Conservation (phyloP, 2,329 filamentous ascomycete genomes). For the Rhinocladiella mackenziei region DNA sequence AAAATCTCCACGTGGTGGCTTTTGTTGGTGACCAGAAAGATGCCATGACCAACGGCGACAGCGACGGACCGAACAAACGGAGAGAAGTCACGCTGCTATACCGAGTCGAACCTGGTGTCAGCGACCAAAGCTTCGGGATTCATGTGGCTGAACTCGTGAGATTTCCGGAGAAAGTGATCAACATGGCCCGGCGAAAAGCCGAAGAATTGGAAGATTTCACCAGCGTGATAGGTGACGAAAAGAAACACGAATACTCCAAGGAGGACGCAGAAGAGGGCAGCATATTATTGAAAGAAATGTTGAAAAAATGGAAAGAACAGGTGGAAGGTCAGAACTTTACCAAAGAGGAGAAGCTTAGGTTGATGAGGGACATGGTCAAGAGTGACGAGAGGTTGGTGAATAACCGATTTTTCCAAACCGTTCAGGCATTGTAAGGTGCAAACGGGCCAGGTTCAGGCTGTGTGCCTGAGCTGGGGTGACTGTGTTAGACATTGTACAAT, state of each 20-base stretch:
- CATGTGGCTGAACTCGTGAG: conserved; percentile 95
- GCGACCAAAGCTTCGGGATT: conserved; percentile 96
- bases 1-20: conserved; percentile 92
- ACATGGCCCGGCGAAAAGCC: conserved; percentile 98
- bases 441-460: background rate
- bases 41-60: conserved; percentile 30
- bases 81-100: conserved; percentile 90
- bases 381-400: conserved; percentile 61
- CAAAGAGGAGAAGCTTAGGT: conserved; percentile 70
- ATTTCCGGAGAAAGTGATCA: conserved; percentile 94
- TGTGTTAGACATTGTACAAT: background rate
- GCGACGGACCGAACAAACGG: conserved; percentile 52
- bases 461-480: conserved; percentile 14
- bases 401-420: conserved; percentile 52
- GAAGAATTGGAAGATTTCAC: conserved; percentile 98
- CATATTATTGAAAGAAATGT: conserved; percentile 73
- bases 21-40: conserved; percentile 62
- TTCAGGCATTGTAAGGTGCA: conserved; percentile 41
- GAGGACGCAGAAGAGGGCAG: conserved; percentile 88
- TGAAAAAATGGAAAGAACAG: conserved; percentile 78
- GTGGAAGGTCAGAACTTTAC: conserved; percentile 59
- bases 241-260: conserved; percentile 62
- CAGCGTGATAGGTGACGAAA: conserved; percentile 53
- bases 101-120: conserved; percentile 92
- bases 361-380: conserved; percentile 74